Base-by-base conservation (phyloP, 2,329 filamentous ascomycete genomes). In the Calonectria pauciramosa region DNA sequence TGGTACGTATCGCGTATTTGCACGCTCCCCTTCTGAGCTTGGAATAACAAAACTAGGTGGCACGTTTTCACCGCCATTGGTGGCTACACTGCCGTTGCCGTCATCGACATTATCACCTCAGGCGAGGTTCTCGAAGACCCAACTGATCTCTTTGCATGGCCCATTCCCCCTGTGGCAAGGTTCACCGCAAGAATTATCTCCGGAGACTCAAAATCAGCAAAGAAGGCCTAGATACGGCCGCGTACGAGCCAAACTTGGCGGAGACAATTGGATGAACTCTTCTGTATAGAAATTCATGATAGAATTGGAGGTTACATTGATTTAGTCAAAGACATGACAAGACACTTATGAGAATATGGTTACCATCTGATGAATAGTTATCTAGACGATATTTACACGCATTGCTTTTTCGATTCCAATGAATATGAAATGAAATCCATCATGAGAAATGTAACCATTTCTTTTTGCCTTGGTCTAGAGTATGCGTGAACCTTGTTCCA, bases 51-150 rank as follows among this genome's bases (percentile, higher is more conserved):
- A 18, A 26, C 63, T 16, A 87, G 85, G 85, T 87, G 86, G 86
- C 86, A 87, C 72, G 51, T 87, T 8, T 82, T 86, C 8, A 87
- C 86, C 5, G 84, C 83, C 0, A 84, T 87, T 34, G 86, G 86
- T 14, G 86, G 85, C 3, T 87, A 87, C 49, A 80, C 83, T 6
- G 86, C 82, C 2, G 85, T 87, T 11, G 84, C 80, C 0, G 73
- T 85, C 30, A 81, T 87, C 13, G 86, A 87, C 36, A 52, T 83
- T 2, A 80, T 87, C 3, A 86, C 83, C 0, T 81, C 85, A 0
- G 83, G 79, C 0, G 81, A 86, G 23, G 80, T 86, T 4, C 59
- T 68, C 1, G 51, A 81, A 8, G 85, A 87, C 44, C 70, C 81
- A 2, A 81, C 75, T 0, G 52, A 77, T 2, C 66, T 44, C 0